Percentiles rank a stretch among this genome's conserved stretches.
These are phyloP conservation scores for Nicotiana obtusifolia DNA, from an alignment of 257 asterid genomes.

Conservation along the genomic window DNA sequence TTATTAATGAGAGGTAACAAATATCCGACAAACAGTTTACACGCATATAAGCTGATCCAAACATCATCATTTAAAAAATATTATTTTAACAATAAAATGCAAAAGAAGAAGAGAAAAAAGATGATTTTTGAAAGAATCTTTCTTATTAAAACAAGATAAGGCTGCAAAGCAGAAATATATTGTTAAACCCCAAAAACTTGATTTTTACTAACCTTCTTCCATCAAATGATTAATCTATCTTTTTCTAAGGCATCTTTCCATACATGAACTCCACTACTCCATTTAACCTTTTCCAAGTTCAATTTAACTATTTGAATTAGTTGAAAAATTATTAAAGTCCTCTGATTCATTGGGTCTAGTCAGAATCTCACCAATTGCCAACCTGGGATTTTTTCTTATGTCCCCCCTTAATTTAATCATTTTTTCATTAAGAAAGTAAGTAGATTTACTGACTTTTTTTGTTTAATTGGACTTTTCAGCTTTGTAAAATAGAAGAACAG, in stretches of 20 bases:
- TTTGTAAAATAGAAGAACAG: slow-evolving; percentile 18
- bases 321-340: not conserved
- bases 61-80: too few relatives aligned
- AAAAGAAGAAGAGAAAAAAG: slow-evolving; percentile 12
- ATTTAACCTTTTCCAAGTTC: slow-evolving; percentile 16
- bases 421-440: not conserved
- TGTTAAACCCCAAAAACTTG: slow-evolving; percentile 20
- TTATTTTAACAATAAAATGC: not conserved
- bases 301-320: not conserved
- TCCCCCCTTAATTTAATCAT: not conserved
- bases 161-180: slow-evolving; percentile 37
- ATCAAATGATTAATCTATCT: slow-evolving; percentile 38
- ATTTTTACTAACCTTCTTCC: slow-evolving; percentile 40
- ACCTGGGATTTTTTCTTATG: slow-evolving; percentile 44
- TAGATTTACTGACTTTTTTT: not conserved
- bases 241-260: slow-evolving; percentile 22
- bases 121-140: slow-evolving; percentile 39
- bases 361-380: slow-evolving; percentile 56
- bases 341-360: slow-evolving; percentile 51
- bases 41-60: too few relatives aligned
- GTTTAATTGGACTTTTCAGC: not conserved
- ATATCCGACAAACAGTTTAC: too few relatives aligned
- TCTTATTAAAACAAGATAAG: slow-evolving; percentile 33
- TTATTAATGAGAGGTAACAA: too few relatives aligned
- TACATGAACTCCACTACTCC: slow-evolving; percentile 23